phyloP scores from a whole-genome alignment of 2,329 filamentous ascomycete genomes.

The Colletotrichum sp. region DNA sequence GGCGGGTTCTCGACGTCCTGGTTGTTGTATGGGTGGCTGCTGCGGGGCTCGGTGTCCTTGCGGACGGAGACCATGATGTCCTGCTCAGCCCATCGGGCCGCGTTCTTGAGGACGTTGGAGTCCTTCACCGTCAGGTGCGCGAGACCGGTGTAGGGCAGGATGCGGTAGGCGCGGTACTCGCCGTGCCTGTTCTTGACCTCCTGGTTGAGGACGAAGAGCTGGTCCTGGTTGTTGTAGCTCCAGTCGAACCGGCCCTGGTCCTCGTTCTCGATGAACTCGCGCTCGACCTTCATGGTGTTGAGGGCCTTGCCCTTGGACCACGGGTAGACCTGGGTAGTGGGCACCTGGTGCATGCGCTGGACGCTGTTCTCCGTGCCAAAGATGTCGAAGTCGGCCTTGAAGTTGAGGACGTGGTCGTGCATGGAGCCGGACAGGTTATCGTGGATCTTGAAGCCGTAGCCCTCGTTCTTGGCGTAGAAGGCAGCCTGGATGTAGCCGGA shows the following conservation, averaged over 20 bases:
- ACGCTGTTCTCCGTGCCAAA: constrained; percentile 51
- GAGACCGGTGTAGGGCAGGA: constrained; percentile 42
- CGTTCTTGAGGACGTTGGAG: constrained; percentile 48
- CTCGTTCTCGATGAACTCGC: constrained; percentile 46
- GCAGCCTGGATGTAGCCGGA: constrained; percentile 59
- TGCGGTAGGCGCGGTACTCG: constrained; percentile 56
- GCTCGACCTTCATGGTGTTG: constrained; percentile 57
- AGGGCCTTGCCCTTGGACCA: constrained; percentile 52
- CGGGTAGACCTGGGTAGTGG: constrained; percentile 40
- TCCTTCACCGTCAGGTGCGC: constrained; percentile 53
- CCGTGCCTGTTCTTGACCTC: constrained; percentile 53
- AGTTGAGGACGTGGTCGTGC: constrained; percentile 62
- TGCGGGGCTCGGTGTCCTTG: constrained; percentile 56
- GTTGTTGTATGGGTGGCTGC: constrained; percentile 49
- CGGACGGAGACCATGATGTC: constrained; percentile 55
- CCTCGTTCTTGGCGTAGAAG: constrained; percentile 47
- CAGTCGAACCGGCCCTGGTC: constrained; percentile 51
- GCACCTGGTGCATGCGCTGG: constrained; percentile 37
- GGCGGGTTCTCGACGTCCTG: constrained; percentile 50
- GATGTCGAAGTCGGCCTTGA: constrained; percentile 60
- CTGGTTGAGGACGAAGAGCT: constrained; percentile 57
- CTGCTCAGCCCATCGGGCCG: constrained; percentile 53
- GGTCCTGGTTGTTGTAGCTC: constrained; percentile 48
- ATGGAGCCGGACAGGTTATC: constrained; percentile 52
- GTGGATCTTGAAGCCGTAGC: constrained; percentile 56